Evolutionary conservation across 1,284 basidiomycete species (phyloP), one percentile per base, ranked within the genome.

Genomic region (Ustilago vetiveriae): DNA sequence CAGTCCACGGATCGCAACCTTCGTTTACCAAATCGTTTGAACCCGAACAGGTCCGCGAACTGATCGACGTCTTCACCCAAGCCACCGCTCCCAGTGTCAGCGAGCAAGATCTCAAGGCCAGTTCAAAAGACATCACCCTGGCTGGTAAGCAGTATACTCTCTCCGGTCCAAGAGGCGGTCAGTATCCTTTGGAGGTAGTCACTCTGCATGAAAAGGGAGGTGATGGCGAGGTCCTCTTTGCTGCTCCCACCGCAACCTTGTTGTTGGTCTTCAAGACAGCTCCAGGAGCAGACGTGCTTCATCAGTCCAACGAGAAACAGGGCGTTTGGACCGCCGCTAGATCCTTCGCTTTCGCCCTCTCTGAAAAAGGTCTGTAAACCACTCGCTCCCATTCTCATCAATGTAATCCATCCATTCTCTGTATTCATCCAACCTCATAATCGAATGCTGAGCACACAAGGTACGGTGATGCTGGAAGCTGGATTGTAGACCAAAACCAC

Each of bases 261-360:
- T 22, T 72, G 43, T n/a, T 72, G 5, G 26, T 72, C 1, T 55
- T 72, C 51, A 52, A 67, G 55, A 58, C 69, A 0, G 63, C 54
- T 0, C 26, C 36, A 0, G 63, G 59, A 1, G 64, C 63, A 10
- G 39, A 72, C 39, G 46, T 49, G 13, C 19, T 57, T 32, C 23
- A 58, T 8, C 22, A 55, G 69, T 63, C 35, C 22, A 44, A 41
- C 24, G 69, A 60, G 17, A 66, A 71, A 37, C 32, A 72, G 41
- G 63, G 62, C 23, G 44, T 72, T 2, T 72, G 63, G 62, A 52
- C 63, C 4, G 57, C 69, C 0, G 37, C 67, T 7, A 23, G 64
- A 3, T 41, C 46, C 4, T 72, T 72, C 23, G 58, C 63, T 6
- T 55, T 58, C 19, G 63, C 69, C 1, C 37, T 67, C 16, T 37